Evolutionary conservation across 164 flowering plant species (phyloP), one percentile per base, ranked within the genome.

Genomic region (Tetracentron sinense): DNA sequence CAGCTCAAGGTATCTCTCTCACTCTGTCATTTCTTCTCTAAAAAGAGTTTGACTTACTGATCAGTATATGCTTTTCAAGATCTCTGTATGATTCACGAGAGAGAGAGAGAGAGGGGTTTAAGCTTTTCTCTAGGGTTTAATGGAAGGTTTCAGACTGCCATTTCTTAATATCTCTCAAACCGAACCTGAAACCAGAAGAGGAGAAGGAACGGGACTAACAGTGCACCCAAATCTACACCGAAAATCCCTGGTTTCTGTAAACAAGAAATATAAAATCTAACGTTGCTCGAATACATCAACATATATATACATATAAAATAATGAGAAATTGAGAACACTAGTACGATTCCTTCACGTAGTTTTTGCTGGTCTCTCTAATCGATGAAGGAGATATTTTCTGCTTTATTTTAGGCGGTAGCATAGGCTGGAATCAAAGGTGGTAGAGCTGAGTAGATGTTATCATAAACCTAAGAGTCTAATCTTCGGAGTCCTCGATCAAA

Each of bases 1-100:
- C 63, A 85, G 73, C 72, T 79, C 82, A 62, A 78, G 90, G 90
- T 84, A 26, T 68, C 42, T 58, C 56, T 30, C 49, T 42, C 31
- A 38, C 49, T 42, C 44, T 51, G 19, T 44, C 5, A 28, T 38
- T 38, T 50, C 55, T 62, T 33, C 38, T 33, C 8, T 33, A 4
- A 33, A 8, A 33, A 33, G n/a, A n/a, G n/a, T n/a, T n/a, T n/a
- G n/a, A n/a, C n/a, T 33, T 33, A 33, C 38, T 10, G 38, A 33
- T 33, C n/a, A n/a, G n/a, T n/a, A n/a, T n/a, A n/a, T n/a, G 38
- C 38, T 33, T 4, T 10, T 33, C 10, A 33, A 33, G 38, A 33
- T n/a, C n/a, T n/a, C n/a, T n/a, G n/a, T n/a, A n/a, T n/a, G n/a
- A n/a, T n/a, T n/a, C n/a, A n/a, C n/a, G 38, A 33, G 38, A 33